Conservation (phyloP, 1,284 basidiomycete genomes). For the Ceraceosorus guamensis region DNA sequence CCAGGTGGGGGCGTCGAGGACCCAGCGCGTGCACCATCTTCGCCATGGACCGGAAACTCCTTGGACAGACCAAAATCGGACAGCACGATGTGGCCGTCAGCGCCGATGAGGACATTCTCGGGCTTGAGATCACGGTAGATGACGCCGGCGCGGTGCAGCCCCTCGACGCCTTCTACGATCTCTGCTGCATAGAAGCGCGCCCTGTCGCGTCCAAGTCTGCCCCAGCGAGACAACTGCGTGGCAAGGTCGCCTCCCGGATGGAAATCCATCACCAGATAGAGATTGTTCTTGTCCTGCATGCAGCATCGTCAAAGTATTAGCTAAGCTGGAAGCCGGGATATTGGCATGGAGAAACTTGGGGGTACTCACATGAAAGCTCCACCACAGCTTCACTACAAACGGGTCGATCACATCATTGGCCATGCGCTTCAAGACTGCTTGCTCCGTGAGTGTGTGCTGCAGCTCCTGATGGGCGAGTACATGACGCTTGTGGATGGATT, state of each 20-base stretch:
- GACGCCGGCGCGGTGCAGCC: conserved; percentile 72
- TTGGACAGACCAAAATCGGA: conserved; percentile 92
- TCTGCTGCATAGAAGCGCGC: conserved; percentile 93
- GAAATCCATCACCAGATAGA: conserved; percentile 62
- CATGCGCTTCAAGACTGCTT: conserved; percentile 84
- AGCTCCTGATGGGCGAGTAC: conserved; percentile 91
- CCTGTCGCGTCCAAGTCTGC: conserved; percentile 78
- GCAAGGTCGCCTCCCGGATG: conserved; percentile 93
- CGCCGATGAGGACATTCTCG: conserved; percentile 88
- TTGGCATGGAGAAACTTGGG: too few species aligned
- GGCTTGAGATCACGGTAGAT: conserved; percentile 81
- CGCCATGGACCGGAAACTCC: conserved; percentile 26
- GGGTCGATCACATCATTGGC: conserved; percentile 59
- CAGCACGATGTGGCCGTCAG: conserved; percentile 86
- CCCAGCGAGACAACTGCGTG: conserved; percentile 90
- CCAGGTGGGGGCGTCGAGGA: conserved; percentile 13
- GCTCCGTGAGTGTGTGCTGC: conserved; percentile 88
- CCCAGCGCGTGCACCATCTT: not conserved
- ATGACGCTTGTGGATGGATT: conserved; percentile 88
- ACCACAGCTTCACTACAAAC: conserved; percentile 87
- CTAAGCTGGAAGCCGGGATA: too few species aligned
- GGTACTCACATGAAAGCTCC: conserved; percentile 60
- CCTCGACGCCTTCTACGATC: conserved; percentile 88
- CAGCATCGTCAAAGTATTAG: not conserved
- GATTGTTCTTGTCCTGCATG: conserved; percentile 14